A percentile compares a stretch with the other conserved stretches of the same genome.
phyloP scores from a whole-genome alignment of 1,139 yeast species.

The Wickerhamomyces sp. region DNA sequence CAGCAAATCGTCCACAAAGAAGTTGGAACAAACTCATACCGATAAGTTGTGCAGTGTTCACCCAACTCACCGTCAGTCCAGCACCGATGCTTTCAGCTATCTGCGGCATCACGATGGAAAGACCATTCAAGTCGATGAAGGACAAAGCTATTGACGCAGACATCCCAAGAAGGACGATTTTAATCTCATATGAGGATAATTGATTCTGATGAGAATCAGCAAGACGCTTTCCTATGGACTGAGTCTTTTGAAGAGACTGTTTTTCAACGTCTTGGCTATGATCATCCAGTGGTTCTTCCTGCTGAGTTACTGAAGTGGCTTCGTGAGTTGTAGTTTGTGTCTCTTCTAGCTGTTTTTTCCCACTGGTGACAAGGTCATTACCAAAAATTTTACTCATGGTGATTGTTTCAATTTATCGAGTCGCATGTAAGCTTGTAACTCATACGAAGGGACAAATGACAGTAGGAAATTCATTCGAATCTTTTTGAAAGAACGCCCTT shows the following conservation, averaged over 20 bases:
- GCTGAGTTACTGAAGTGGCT: background rate
- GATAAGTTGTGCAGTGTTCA: slow-evolving; percentile 39
- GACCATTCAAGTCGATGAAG: background rate
- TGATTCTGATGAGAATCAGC: slow-evolving; percentile 1
- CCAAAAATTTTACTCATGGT: too few species aligned
- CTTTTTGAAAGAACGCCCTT: too few species aligned
- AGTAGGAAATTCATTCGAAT: too few species aligned
- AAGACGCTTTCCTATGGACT: background rate
- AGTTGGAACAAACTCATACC: slow-evolving; percentile 37
- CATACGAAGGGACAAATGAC: too few species aligned
- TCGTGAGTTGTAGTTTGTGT: too few species aligned
- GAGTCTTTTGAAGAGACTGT: background rate
- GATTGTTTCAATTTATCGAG: too few species aligned
- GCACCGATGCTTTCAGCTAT: slow-evolving; percentile 32
- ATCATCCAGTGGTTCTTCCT: too few species aligned
- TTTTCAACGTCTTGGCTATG: too few species aligned
- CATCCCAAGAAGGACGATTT: background rate
- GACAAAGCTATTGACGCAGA: background rate
- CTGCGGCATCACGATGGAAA: slow-evolving; percentile 5
- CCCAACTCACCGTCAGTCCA: slow-evolving; percentile 37
- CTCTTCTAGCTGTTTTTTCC: too few species aligned
- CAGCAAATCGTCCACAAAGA: slow-evolving; percentile 36
- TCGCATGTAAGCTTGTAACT: too few species aligned
- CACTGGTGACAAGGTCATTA: too few species aligned
- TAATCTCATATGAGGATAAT: background rate